phyloP scores from a whole-genome alignment of 1,284 basidiomycete genomes.

The Clitocybe nebularis region DNA sequence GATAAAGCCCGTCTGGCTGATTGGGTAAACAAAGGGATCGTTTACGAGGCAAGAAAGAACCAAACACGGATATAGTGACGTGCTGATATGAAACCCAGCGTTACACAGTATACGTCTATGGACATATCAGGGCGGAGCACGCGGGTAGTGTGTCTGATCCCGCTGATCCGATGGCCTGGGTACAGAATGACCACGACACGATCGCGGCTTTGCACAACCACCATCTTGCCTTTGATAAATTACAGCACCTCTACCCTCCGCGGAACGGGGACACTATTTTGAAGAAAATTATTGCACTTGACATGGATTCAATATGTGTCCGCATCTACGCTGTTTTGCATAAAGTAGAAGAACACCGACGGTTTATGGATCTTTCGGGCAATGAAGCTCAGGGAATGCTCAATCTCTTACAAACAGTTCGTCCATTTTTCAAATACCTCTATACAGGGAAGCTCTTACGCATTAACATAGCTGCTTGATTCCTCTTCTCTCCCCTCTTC shows the following conservation, averaged over 20 bases:
- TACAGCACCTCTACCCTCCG: not conserved
- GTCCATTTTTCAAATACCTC: not conserved
- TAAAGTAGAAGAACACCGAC: not conserved
- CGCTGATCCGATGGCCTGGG: not conserved
- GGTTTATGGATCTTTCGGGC: not conserved
- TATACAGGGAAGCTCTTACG: no score
- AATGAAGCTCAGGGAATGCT: not conserved
- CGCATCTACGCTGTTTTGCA: not conserved
- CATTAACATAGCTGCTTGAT: not conserved
- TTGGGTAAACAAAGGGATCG: not conserved
- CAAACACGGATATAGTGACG: no score
- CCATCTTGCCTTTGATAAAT: not conserved
- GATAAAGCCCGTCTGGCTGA: not conserved
- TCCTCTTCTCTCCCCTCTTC: not conserved
- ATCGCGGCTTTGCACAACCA: not conserved
- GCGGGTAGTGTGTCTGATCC: not conserved
- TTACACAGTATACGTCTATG: not conserved
- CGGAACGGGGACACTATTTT: not conserved
- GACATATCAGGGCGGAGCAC: not conserved
- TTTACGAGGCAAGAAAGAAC: no score
- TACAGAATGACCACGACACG: not conserved
- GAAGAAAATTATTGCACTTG: not conserved
- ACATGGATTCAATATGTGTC: not conserved
- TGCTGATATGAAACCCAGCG: not conserved
- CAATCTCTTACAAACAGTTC: not conserved